Conservation (phyloP, 1,284 basidiomycete genomes). For the Microbotryum saponariae region DNA sequence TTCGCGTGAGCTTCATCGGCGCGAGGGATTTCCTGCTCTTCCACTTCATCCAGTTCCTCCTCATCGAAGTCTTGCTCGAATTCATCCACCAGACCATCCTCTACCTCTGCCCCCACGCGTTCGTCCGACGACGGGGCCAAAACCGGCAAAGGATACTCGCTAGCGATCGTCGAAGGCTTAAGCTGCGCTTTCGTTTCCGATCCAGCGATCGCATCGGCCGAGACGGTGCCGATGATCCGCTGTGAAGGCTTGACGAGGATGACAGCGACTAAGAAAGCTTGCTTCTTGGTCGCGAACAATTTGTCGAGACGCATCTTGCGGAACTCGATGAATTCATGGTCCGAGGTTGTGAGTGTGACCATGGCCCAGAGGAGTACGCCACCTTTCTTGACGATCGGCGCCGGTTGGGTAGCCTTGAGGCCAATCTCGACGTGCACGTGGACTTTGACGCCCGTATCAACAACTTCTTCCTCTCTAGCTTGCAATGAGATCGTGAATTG, state of each 20-base stretch:
- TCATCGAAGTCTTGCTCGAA: background rate
- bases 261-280: slow-evolving; percentile 33
- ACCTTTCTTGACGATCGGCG: slow-evolving; percentile 11
- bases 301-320: slow-evolving; percentile 22
- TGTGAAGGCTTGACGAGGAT: slow-evolving; percentile 36
- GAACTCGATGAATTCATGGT: slow-evolving; percentile 24
- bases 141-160: slow-evolving; percentile 17
- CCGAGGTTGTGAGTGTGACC: slow-evolving; percentile 18
- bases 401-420: slow-evolving; percentile 22
- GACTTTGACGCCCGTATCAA: slow-evolving; percentile 22
- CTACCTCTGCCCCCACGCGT: background rate
- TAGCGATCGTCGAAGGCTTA: slow-evolving; percentile 13
- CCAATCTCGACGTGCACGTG: slow-evolving; percentile 10
- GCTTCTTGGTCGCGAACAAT: slow-evolving; percentile 2
- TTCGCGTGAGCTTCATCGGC: background rate
- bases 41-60: background rate
- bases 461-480: slow-evolving; percentile 3
- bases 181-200: slow-evolving; percentile 14
- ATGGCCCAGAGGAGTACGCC: slow-evolving; percentile 15
- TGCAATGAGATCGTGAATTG: slow-evolving; percentile 16
- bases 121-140: slow-evolving; percentile 1
- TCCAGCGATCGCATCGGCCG: slow-evolving; percentile 25
- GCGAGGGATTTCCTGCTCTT: background rate
- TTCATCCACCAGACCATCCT: background rate
- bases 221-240: slow-evolving; percentile 30